Percentiles rank a stretch among this genome's conserved stretches.
These are phyloP conservation scores for Tieghemostelium lacteum DNA, from an alignment of 78 protist genomes.

Conservation along the genomic window DNA sequence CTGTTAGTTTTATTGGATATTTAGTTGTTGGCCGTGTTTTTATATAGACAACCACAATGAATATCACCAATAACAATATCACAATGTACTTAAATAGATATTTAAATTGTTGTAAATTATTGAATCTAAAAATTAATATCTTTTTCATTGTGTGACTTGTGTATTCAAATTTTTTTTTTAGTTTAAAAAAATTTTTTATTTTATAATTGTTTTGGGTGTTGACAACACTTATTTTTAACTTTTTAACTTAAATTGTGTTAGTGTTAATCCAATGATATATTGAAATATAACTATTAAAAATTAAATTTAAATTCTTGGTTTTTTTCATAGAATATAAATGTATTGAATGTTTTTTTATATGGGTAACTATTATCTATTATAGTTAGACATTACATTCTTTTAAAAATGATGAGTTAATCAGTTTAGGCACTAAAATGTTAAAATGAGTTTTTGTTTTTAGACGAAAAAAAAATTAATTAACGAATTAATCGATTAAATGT, in stretches of 20 bases:
- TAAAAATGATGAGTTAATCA: background rate
- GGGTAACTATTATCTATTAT: background rate
- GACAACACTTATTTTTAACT: background rate
- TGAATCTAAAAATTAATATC: background rate
- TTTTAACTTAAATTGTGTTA: background rate
- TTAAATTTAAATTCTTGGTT: no score
- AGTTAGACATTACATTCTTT: no score
- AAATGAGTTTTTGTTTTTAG: background rate
- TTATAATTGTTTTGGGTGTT: background rate
- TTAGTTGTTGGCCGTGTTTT: no score
- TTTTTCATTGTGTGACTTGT: no score
- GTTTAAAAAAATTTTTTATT: background rate
- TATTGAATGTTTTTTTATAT: background rate
- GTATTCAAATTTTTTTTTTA: no score
- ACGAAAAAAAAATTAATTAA: background rate
- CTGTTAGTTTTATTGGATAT: no score
- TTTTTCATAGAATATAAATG: background rate
- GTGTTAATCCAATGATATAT: background rate
- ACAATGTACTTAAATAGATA: no score
- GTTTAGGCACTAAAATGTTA: background rate
- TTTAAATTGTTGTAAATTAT: no score
- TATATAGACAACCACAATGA: no score
- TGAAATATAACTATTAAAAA: background rate
- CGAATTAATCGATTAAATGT: no score
- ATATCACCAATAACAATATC: no score